Percentiles rank a stretch among this genome's conserved stretches.
Conservation (phyloP, 2,329 filamentous ascomycete genomes). For the Calonectria pauciramosa region DNA sequence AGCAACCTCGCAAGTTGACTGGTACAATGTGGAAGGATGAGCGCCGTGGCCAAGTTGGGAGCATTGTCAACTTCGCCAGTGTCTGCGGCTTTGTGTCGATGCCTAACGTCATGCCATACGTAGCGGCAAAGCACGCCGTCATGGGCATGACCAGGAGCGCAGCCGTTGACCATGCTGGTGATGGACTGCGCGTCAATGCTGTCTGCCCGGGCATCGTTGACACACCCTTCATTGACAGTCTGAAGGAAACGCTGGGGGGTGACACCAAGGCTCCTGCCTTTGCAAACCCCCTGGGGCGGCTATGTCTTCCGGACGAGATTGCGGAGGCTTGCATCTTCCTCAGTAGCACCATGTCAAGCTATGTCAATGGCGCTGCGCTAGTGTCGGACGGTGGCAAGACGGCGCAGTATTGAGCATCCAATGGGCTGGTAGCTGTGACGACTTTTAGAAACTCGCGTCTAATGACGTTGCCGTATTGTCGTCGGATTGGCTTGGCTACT, state of each 20-base stretch:
- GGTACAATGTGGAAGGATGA: not conserved
- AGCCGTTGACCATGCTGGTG: not conserved
- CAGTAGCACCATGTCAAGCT: not conserved
- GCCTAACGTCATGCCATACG: not conserved
- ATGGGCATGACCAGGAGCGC: constrained; percentile 4
- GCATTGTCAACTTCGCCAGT: constrained; percentile 13
- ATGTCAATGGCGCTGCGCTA: not conserved
- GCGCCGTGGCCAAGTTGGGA: not conserved
- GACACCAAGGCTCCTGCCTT: not conserved
- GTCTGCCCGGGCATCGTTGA: constrained; percentile 3
- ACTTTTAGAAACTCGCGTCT: no score
- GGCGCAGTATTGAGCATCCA: not conserved
- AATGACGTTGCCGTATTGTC: no score
- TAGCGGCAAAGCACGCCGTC: constrained; percentile 13
- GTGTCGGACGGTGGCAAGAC: not conserved
- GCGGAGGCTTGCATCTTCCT: not conserved
- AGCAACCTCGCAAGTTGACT: not conserved
- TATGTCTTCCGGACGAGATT: not conserved
- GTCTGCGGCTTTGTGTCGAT: not conserved
- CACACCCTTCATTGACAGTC: not conserved
- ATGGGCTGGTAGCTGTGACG: no score
- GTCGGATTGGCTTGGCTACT: no score
- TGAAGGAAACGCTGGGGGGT: not conserved
- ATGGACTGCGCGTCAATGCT: not conserved
- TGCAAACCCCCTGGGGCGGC: not conserved